Base-by-base conservation (phyloP, 305 asterid genomes). In the Vinca major region DNA sequence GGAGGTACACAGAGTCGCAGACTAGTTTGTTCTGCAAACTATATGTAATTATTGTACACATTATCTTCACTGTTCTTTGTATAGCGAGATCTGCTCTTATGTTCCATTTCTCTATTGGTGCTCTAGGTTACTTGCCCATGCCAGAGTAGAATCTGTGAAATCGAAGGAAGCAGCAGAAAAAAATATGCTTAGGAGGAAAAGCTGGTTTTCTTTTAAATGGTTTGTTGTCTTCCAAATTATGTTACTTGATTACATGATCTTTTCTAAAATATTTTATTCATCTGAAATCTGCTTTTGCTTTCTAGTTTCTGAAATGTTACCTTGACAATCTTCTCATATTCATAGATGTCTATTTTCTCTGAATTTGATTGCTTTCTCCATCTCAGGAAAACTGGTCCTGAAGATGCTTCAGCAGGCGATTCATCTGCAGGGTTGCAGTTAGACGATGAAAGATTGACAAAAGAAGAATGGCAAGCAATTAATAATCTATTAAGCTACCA, bases 391-490 rank as follows among this genome's bases (percentile, higher is more conserved):
- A 80, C 80, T 80, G 71, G 88, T 79, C 62, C 96, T 5, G 81
- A 68, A 68, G 96, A 91, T 73, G 84, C 77, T 66, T 80, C 89
- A 74, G 76, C 62, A 62, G 71, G 70, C n/a, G 86, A 83, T 72
- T 57, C 86, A 74, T 76, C 96, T 65, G 77, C 76, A 76, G 92
- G 74, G 70, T 80, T 91, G 72, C 85, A 71, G 63, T 74, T 86
- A 1, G 88, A 80, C 77, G 93, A 90, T 80, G 97, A 91, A 73
- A 78, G 83, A 71, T 78, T 93, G 81, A 91, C 96, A 54, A 92
- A 86, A 82, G 99, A 93, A 81, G 97, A 93, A 80, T 93, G 97
- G 97, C 96, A 89, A 76, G 96, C 97, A 50, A 91, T 93, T 75
- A 93, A 93, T 81, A 93, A 91, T 65, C 78, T 93, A 71, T 85